Evolutionary conservation across 345 rosid species (phyloP).

Genomic region (Microthlaspi erraticum): DNA sequence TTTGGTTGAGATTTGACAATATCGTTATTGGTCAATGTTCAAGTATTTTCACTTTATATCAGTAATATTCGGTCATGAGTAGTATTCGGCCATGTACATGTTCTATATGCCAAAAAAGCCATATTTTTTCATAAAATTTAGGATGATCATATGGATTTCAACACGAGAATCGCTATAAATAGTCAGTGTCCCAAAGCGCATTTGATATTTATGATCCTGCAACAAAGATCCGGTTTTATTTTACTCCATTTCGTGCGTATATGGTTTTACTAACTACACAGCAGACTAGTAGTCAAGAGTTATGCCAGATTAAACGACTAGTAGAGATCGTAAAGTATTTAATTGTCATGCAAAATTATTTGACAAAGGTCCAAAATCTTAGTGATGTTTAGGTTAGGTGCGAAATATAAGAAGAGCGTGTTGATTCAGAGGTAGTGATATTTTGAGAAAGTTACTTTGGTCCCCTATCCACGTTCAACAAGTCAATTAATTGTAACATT

Average conservation of each 20-base stretch:
- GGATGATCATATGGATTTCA: not conserved
- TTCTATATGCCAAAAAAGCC: not conserved
- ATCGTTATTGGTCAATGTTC: not conserved
- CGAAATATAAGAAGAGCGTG: conserved; percentile 27
- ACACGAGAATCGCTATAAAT: not conserved
- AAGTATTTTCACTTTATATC: not conserved
- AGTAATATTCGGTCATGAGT: not conserved
- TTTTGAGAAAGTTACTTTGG: conserved; percentile 37
- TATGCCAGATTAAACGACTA: not conserved
- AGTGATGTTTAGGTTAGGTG: conserved; percentile 30
- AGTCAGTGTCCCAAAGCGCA: not conserved
- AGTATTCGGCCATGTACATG: not conserved
- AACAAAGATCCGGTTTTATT: not conserved
- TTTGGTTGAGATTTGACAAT: too few relatives aligned
- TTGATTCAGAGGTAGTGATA: conserved; percentile 33
- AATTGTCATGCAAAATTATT: conserved; percentile 21
- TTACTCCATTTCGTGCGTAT: not conserved
- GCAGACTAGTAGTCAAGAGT: not conserved
- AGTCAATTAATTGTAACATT: conserved; percentile 38
- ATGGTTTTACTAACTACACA: not conserved
- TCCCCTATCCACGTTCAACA: conserved; percentile 28
- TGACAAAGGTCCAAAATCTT: conserved; percentile 32
- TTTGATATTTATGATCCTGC: not conserved
- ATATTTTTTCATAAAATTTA: not conserved
- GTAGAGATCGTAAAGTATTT: conserved; percentile 3